phyloP scores from a whole-genome alignment of 1,284 basidiomycete genomes.

The Cutaneotrichosporon cutaneum region DNA sequence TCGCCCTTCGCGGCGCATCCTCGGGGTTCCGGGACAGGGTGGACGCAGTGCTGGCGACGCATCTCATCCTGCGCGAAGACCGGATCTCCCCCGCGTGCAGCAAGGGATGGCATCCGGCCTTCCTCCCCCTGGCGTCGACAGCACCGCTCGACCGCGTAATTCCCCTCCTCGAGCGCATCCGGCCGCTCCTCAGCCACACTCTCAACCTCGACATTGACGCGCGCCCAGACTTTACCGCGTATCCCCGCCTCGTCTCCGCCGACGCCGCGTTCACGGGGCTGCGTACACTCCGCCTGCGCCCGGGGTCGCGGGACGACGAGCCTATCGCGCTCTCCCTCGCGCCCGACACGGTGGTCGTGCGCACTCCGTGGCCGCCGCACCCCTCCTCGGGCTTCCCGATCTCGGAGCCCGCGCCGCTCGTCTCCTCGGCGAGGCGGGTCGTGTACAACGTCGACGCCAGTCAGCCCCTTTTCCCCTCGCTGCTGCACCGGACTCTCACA shows the following conservation, averaged over 20 bases:
- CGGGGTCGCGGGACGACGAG: not conserved
- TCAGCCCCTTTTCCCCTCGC: not conserved
- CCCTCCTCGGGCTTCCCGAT: not conserved
- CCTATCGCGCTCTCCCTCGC: not conserved
- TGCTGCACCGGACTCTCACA: not conserved
- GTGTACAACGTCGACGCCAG: slow-evolving; percentile 4
- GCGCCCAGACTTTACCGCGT: not conserved
- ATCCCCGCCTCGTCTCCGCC: not conserved
- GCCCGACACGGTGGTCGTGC: not conserved
- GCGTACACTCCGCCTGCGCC: not conserved
- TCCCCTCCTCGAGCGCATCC: not conserved
- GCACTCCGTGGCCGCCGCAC: slow-evolving; percentile 2
- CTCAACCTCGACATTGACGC: not conserved
- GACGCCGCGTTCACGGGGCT: not conserved
- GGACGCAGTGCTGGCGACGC: not conserved
- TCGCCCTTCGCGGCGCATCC: not conserved
- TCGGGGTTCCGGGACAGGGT: not conserved
- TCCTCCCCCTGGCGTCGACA: not conserved
- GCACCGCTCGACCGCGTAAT: not conserved
- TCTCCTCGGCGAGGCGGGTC: not conserved
- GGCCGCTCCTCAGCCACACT: not conserved
- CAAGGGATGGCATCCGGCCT: slow-evolving; percentile 1
- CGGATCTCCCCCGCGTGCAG: not conserved
- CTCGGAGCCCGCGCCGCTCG: not conserved
- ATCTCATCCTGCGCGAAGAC: not conserved